Conservation (phyloP, 257 asterid species). For the Forsythia suspensa region DNA sequence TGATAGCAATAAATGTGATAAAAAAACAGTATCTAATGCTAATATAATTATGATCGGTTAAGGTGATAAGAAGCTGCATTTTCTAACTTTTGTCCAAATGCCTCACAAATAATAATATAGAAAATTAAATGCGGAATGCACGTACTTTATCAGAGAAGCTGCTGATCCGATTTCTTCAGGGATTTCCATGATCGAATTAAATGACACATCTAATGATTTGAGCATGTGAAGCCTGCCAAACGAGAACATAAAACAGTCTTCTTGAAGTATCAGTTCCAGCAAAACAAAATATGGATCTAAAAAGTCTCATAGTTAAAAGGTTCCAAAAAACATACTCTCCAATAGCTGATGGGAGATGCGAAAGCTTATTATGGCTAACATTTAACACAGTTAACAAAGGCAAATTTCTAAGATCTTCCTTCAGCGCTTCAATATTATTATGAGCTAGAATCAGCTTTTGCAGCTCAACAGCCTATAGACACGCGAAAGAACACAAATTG, state of each 20-base stretch:
- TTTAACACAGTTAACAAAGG: constrained; percentile 64
- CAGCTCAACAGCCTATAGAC: constrained; percentile 79
- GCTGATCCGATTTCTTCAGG: constrained; percentile 87
- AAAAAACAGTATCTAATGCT: background rate
- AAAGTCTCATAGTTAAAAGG: constrained; percentile 7
- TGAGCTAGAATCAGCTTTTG: constrained; percentile 96
- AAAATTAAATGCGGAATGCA: background rate
- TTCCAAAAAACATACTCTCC: constrained; percentile 72
- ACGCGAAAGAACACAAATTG: constrained; percentile 18
- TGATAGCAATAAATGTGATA: constrained; percentile 4
- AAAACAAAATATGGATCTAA: background rate
- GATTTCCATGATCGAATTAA: constrained; percentile 56
- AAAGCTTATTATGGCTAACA: constrained; percentile 82
- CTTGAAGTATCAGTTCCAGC: constrained; percentile 8
- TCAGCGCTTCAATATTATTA: constrained; percentile 69
- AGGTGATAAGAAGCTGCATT: constrained; percentile 9
- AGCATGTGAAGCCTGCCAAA: constrained; percentile 73
- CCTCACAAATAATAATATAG: background rate
- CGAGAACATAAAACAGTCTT: constrained; percentile 14
- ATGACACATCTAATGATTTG: constrained; percentile 74
- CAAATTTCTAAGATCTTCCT: constrained; percentile 82
- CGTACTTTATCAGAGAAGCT: constrained; percentile 83
- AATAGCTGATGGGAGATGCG: constrained; percentile 78
- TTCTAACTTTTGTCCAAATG: background rate
- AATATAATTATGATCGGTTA: background rate